Evolutionary conservation across 257 asterid genomes (phyloP), one percentile per base, ranked within the genome.

Genomic region (Fraxinus quadrangulata): DNA sequence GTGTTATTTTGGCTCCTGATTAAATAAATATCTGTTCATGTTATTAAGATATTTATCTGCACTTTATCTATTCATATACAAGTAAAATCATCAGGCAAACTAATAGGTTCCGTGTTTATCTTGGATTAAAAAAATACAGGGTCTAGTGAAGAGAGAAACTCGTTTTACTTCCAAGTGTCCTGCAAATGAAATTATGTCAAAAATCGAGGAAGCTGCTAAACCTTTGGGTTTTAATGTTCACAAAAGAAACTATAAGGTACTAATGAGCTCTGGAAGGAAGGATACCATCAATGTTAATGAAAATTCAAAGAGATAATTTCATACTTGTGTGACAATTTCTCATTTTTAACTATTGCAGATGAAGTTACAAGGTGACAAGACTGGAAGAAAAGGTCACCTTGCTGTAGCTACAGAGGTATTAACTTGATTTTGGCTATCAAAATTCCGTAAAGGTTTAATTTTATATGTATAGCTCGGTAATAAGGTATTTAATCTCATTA

Each of bases 371-470:
- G 96, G 97, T 45, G 96, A 90, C 81, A 88, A 81, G 81, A 89
- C 90, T 4, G 96, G 97, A 79, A 87, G 97, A 70, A 92, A 92
- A 78, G 97, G 97, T 51, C 95, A 89, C 21, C 96, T 92, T 51
- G 84, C 96, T 76, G 91, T 92, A 51, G 95, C 96, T 59, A 90
- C 96, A 31, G 97, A 92, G 95, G 97, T 92, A 80, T 61, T 59
- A 49, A 77, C 68, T 79, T 37, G 47, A 10, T 79, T 74, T 59
- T 73, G 61, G 21, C 19, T 17, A 51, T 34, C 12, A 26, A 47
- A 54, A 10, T 37, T 21, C 4, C 6, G 23, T 21, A 28, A 31
- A 8, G 68, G 16, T 51, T 16, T 10, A 11, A 39, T 31, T 34
- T 45, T 47, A 37, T 11, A 5, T 67, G 75, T n/a, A n/a, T n/a